Conservation (phyloP, 2,329 filamentous ascomycete species). For the Fusarium luffae region DNA sequence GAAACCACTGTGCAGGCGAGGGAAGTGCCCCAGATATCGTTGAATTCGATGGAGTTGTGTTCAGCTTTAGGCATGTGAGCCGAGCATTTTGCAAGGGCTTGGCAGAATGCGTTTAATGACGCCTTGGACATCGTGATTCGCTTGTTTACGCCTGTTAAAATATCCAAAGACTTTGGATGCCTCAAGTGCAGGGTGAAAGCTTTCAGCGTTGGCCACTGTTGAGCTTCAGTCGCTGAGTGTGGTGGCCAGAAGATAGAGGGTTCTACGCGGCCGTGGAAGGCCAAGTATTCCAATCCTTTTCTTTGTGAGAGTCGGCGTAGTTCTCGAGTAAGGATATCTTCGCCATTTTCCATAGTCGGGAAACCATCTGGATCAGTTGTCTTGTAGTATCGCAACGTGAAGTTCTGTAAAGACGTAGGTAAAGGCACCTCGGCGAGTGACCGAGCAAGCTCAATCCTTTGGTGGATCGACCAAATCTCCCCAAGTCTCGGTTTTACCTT, state of each 20-base stretch:
- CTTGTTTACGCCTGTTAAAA: neutral
- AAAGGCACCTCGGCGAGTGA: neutral
- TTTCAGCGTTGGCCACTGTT: constrained; percentile 16
- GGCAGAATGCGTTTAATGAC: neutral
- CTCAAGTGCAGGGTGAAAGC: neutral
- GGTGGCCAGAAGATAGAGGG: constrained; percentile 14
- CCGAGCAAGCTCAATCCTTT: neutral
- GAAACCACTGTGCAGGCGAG: neutral
- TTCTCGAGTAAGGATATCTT: neutral
- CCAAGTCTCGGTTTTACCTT: too few species aligned
- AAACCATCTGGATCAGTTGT: neutral
- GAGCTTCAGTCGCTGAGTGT: neutral
- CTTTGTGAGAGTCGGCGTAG: neutral
- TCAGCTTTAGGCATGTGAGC: constrained; percentile 3
- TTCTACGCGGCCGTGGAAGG: neutral
- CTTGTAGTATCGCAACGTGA: neutral
- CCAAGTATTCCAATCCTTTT: neutral
- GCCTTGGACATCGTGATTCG: neutral
- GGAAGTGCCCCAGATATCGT: neutral
- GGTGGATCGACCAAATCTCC: neutral
- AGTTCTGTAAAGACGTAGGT: neutral
- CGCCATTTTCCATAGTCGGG: neutral
- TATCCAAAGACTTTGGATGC: too few species aligned
- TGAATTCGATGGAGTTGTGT: neutral
- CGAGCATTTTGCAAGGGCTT: constrained; percentile 2